Evolutionary conservation across 164 flowering plant species (phyloP).

Genomic region (Liquidambar formosana): DNA sequence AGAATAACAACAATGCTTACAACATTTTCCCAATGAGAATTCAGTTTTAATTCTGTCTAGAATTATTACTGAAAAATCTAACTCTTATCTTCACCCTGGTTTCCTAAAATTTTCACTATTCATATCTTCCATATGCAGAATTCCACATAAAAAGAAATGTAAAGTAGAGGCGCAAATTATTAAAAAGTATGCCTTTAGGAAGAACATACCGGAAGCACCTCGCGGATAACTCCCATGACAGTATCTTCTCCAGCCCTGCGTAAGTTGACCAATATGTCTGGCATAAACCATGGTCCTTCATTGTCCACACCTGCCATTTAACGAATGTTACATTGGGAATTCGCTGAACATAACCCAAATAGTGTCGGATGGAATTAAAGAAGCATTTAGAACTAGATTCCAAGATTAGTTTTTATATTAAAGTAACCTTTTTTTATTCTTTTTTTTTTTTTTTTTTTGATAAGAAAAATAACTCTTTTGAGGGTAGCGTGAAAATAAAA

Average conservation of each 20-base stretch:
- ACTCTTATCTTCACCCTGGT: no score
- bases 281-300: constrained; percentile 76
- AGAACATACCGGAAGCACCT: constrained; percentile 72
- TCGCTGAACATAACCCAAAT: not conserved
- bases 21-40: no score
- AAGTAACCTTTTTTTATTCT: no score
- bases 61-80: no score
- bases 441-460: no score
- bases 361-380: not conserved
- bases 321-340: no score
- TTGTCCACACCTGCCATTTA: constrained; percentile 64
- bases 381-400: not conserved
- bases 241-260: constrained; percentile 69
- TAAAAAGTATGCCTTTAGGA: not conserved
- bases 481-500: not conserved
- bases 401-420: not conserved
- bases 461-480: no score
- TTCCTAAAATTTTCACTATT: no score
- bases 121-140: no score
- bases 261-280: constrained; percentile 84
- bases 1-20: no score
- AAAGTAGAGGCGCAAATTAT: not conserved
- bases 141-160: not conserved
- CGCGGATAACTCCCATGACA: constrained; percentile 60
- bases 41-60: no score